These are phyloP conservation scores for Yarrowia divulgata DNA, from an alignment of 805 yeast genomes.

Conservation along the genomic window DNA sequence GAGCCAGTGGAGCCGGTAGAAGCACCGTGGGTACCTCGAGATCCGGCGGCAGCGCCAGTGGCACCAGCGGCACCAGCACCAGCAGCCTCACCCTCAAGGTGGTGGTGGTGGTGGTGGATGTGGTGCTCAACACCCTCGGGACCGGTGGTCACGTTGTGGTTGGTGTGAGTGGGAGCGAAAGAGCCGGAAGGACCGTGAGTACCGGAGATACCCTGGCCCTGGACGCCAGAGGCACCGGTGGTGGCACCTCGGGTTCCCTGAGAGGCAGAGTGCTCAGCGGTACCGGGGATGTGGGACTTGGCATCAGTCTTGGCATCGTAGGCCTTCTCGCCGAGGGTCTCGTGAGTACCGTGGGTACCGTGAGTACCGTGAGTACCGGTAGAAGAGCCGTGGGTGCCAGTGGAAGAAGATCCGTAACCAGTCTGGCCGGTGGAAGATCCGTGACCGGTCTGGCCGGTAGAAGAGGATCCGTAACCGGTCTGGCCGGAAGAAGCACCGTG, in stretches of 20 bases:
- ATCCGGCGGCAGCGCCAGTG: slow-evolving; percentile 27
- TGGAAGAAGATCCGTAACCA: background rate
- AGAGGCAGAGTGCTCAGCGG: slow-evolving; percentile 16
- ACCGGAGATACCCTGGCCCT: slow-evolving; percentile 25
- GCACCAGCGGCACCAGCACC: slow-evolving; percentile 13
- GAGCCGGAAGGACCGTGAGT: slow-evolving; percentile 32
- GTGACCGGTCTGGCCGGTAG: background rate
- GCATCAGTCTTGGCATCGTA: slow-evolving; percentile 24
- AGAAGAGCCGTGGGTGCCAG: too few relatives aligned
- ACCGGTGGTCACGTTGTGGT: slow-evolving; percentile 18
- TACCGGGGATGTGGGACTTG: slow-evolving; percentile 31
- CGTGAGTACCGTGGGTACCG: slow-evolving; percentile 3
- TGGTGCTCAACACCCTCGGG: slow-evolving; percentile 22
- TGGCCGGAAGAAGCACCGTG: background rate
- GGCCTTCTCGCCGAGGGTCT: slow-evolving; percentile 25
- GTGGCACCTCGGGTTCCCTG: slow-evolving; percentile 19
- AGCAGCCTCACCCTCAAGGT: slow-evolving; percentile 15
- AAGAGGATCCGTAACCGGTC: background rate
- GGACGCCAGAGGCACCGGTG: slow-evolving; percentile 9
- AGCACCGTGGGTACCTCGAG: slow-evolving; percentile 9
- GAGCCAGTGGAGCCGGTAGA: slow-evolving; percentile 2
- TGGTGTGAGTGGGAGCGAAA: slow-evolving; percentile 20
- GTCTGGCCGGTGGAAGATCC: slow-evolving; percentile 17
- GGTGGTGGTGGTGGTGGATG: slow-evolving; percentile 35
- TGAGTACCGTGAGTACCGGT: slow-evolving; percentile 13